Percentiles rank a stretch among this genome's conserved stretches.
These are phyloP conservation scores for Trichoderma parareesei DNA, from an alignment of 495 filamentous ascomycete genomes.

Conservation along the genomic window DNA sequence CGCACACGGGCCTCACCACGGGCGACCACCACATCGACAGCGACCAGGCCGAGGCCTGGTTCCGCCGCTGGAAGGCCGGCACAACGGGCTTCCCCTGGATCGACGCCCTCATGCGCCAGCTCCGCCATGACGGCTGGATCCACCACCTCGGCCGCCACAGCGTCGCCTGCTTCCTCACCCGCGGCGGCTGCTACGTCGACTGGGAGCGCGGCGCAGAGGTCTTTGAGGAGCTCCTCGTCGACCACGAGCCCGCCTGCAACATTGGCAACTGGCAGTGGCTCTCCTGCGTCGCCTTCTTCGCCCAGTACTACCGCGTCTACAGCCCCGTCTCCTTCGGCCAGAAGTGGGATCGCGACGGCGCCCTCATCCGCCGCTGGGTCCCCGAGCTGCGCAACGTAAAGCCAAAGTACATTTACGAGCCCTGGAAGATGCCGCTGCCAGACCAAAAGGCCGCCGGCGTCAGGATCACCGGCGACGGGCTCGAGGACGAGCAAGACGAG, in stretches of 20 bases:
- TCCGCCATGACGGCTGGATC: constrained; percentile 63
- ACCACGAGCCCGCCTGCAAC: constrained; percentile 64
- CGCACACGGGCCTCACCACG: constrained; percentile 28
- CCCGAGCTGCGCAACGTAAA: constrained; percentile 52
- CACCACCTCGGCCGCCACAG: constrained; percentile 65
- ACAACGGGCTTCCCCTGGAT: constrained; percentile 66
- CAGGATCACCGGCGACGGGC: constrained; percentile 45
- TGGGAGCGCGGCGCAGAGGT: constrained; percentile 70
- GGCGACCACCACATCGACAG: constrained; percentile 50
- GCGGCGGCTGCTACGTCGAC: constrained; percentile 63
- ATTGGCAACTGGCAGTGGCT: constrained; percentile 71
- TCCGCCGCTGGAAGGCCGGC: constrained; percentile 56
- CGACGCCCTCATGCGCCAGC: constrained; percentile 66
- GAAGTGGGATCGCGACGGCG: constrained; percentile 58
- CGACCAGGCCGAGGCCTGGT: constrained; percentile 48
- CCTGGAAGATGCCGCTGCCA: constrained; percentile 55
- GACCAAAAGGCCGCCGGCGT: constrained; percentile 55
- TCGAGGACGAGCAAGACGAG: constrained; percentile 22
- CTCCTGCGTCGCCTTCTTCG: constrained; percentile 60
- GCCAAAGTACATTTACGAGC: constrained; percentile 66
- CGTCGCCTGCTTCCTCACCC: constrained; percentile 64
- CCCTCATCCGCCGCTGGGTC: constrained; percentile 50
- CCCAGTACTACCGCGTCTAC: constrained; percentile 59
- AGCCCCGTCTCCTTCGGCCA: constrained; percentile 56
- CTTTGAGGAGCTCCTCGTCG: constrained; percentile 63